Evolutionary conservation across 805 yeast species (phyloP).

Genomic region (Kodamaea neixiangensis): DNA sequence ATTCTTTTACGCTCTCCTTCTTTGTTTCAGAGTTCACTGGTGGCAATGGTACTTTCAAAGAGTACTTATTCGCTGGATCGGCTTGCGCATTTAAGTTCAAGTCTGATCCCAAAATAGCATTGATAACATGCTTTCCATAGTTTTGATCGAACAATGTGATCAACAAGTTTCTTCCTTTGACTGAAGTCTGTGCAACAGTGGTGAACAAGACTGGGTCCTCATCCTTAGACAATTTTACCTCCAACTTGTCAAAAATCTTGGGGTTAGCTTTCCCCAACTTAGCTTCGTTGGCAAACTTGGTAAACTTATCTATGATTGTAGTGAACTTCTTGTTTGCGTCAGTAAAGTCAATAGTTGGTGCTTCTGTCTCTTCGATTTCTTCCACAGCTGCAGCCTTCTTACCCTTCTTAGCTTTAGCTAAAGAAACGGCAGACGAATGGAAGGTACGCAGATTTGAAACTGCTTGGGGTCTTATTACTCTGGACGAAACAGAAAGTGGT

Average conservation of each 20-base stretch:
- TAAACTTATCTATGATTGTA: conserved; percentile 51
- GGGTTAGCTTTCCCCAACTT: conserved; percentile 74
- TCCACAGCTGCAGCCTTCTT: conserved; percentile 15
- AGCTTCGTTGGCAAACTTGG: conserved; percentile 58
- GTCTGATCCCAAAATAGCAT: conserved; percentile 67
- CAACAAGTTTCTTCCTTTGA: conserved; percentile 66
- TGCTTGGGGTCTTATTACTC: neutral
- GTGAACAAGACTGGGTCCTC: conserved; percentile 52
- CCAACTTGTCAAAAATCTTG: conserved; percentile 59
- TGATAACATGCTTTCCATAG: conserved; percentile 65
- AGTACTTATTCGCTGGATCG: conserved; percentile 71
- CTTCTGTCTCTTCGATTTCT: conserved; percentile 12
- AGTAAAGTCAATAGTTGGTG: conserved; percentile 31
- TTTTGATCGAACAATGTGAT: conserved; percentile 89
- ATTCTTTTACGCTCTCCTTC: conserved; percentile 53
- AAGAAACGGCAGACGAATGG: neutral
- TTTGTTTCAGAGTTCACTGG: conserved; percentile 70
- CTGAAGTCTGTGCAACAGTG: conserved; percentile 67
- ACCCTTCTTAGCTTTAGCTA: conserved; percentile 13
- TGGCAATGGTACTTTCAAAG: conserved; percentile 73
- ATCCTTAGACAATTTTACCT: conserved; percentile 43
- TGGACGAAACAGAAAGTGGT: neutral
- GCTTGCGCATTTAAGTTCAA: conserved; percentile 79
- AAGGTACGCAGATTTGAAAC: neutral
- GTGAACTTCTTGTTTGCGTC: conserved; percentile 47